Conservation (phyloP, 495 filamentous ascomycete genomes). For the Hypoxylon cercidicola region DNA sequence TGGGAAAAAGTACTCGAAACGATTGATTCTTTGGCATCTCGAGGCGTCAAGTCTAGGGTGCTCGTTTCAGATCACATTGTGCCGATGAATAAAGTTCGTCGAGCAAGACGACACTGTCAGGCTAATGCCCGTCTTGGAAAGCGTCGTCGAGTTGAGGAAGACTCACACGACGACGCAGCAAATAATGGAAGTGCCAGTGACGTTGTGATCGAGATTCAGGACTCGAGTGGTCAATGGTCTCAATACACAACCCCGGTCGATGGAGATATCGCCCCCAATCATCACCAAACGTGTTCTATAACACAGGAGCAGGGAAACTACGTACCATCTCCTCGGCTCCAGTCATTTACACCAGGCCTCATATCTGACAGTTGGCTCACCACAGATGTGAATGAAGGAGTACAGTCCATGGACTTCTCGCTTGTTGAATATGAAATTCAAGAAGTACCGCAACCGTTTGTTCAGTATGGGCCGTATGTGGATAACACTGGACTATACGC, state of each 20-base stretch:
- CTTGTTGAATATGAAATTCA: background rate
- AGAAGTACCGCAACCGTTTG: background rate
- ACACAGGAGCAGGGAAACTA: background rate
- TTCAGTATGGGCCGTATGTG: background rate
- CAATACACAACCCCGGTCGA: background rate
- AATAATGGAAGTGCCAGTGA: background rate
- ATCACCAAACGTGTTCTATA: background rate
- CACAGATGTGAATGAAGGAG: background rate
- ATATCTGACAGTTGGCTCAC: background rate
- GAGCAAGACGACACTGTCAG: conserved; percentile 18
- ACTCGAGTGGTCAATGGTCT: conserved; percentile 12
- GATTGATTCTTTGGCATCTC: conserved; percentile 21
- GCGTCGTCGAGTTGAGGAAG: conserved; percentile 4
- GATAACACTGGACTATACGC: background rate
- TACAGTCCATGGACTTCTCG: background rate
- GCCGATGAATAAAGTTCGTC: conserved; percentile 10
- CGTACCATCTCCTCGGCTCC: background rate
- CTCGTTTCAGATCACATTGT: conserved; percentile 31
- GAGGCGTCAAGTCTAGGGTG: conserved; percentile 11
- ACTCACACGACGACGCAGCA: background rate
- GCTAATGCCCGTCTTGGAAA: background rate
- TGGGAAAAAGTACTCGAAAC: conserved; percentile 29
- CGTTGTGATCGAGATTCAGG: conserved; percentile 21
- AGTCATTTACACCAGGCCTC: background rate
- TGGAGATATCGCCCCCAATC: background rate